Conservation (phyloP, 2,329 filamentous ascomycete species). For the Aspergillus candidus region DNA sequence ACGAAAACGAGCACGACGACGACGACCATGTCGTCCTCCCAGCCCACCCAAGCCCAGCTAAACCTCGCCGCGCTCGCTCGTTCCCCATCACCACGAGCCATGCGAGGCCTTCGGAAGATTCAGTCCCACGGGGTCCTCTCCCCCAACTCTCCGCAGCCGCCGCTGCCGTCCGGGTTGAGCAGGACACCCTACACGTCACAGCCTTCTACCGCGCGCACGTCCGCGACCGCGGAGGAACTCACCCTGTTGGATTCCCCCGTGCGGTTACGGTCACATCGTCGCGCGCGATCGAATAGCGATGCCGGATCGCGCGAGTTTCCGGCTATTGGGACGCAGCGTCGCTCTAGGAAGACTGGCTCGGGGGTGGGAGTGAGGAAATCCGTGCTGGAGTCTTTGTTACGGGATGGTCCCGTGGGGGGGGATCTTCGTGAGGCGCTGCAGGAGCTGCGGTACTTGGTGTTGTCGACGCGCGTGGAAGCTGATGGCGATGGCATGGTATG, state of each 20-base stretch:
- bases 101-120: conserved; percentile 64
- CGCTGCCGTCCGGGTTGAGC: neutral
- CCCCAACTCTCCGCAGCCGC: conserved; percentile 45
- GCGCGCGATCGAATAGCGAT: conserved; percentile 68
- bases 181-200: conserved; percentile 45
- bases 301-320: conserved; percentile 43
- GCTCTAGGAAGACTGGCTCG: conserved; percentile 41
- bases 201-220: conserved; percentile 24
- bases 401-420: conserved; percentile 70
- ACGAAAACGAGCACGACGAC: no score
- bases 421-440: conserved; percentile 47
- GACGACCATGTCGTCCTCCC: conserved; percentile 12
- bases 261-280: conserved; percentile 35
- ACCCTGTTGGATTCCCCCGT: conserved; percentile 23
- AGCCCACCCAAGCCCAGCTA: conserved; percentile 19
- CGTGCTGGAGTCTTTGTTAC: conserved; percentile 65
- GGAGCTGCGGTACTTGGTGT: conserved; percentile 44
- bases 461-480: conserved; percentile 46
- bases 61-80: conserved; percentile 22
- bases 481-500: conserved; percentile 50
- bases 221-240: conserved; percentile 20
- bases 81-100: conserved; percentile 45
- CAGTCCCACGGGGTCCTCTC: conserved; percentile 66
- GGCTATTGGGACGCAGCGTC: conserved; percentile 23
- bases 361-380: conserved; percentile 43